A percentile compares a stretch with the other conserved stretches of the same genome.
phyloP scores from a whole-genome alignment of 179 eudicot genomes.

The Vitellaria paradoxa region DNA sequence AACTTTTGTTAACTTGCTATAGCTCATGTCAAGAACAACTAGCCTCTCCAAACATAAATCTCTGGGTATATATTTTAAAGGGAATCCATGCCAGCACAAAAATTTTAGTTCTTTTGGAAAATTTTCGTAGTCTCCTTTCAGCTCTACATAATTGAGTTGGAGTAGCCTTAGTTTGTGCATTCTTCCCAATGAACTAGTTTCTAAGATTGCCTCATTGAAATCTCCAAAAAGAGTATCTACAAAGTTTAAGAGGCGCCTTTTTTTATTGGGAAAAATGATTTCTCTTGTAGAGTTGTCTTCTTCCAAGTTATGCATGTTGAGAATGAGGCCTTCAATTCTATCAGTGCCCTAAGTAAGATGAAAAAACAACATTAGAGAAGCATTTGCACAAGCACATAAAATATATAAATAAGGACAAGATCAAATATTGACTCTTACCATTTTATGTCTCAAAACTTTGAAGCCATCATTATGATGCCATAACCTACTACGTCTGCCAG shows the following conservation, averaged over 20 bases:
- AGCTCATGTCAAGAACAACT: not conserved
- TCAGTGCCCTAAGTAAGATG: not conserved
- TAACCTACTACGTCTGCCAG: too few relatives aligned
- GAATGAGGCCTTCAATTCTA: not conserved
- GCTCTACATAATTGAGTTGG: not conserved
- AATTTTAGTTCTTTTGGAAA: not conserved
- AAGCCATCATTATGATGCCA: too few relatives aligned
- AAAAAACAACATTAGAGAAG: not conserved
- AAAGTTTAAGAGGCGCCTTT: not conserved
- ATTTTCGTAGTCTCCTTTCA: not conserved
- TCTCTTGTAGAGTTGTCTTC: not conserved
- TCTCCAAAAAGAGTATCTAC: too few relatives aligned
- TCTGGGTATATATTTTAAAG: not conserved
- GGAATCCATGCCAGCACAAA: not conserved
- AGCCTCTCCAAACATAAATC: not conserved
- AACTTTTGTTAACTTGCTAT: not conserved
- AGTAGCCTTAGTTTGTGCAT: constrained; percentile 5
- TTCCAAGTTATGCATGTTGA: not conserved
- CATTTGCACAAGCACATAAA: too few relatives aligned
- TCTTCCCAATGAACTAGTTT: not conserved
- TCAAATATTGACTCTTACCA: too few relatives aligned
- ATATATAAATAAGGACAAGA: too few relatives aligned
- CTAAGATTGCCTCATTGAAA: not conserved
- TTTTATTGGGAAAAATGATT: not conserved
- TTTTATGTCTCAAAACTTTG: too few relatives aligned